These are phyloP conservation scores for Ustilago curta DNA, from an alignment of 1,284 basidiomycete genomes.

Conservation along the genomic window DNA sequence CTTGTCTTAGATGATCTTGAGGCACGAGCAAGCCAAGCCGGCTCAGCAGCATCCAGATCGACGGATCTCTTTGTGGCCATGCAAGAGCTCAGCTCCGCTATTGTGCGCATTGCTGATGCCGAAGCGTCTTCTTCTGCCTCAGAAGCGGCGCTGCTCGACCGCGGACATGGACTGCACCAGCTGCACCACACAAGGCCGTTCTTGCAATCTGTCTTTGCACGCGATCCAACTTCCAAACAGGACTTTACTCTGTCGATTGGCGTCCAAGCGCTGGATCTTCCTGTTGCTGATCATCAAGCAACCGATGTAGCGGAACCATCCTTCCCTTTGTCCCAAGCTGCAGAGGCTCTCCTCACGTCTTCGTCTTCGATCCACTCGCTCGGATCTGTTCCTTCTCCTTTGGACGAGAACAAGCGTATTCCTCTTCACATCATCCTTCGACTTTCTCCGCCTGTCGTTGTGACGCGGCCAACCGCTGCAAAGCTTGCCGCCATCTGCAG, in stretches of 20 bases:
- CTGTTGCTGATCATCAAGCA: slow-evolving; percentile 11
- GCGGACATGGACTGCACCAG: slow-evolving; percentile 38
- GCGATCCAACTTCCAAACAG: slow-evolving; percentile 18
- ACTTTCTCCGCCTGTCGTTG: slow-evolving; percentile 42
- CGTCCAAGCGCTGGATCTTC: slow-evolving; percentile 35
- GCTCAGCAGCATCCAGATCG: slow-evolving; percentile 8
- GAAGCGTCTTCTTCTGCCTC: slow-evolving; percentile 16
- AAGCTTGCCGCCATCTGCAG: slow-evolving; percentile 47
- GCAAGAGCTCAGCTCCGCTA: slow-evolving; percentile 32
- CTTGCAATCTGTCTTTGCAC: slow-evolving; percentile 33
- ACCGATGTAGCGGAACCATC: slow-evolving; percentile 5
- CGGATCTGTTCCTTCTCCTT: slow-evolving; percentile 20
- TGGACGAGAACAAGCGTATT: slow-evolving; percentile 12
- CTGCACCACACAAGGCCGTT: slow-evolving; percentile 33
- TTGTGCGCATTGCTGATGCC: slow-evolving; percentile 18
- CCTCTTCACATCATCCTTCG: slow-evolving; percentile 39
- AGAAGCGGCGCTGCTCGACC: slow-evolving; percentile 18
- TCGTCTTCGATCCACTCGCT: slow-evolving; percentile 13
- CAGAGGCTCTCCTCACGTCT: slow-evolving; percentile 15
- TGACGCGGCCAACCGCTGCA: slow-evolving; percentile 42
- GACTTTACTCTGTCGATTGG: slow-evolving; percentile 35
- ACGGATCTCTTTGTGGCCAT: slow-evolving; percentile 41
- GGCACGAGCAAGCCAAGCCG: slow-evolving; percentile 25
- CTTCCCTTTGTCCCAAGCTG: slow-evolving; percentile 29
- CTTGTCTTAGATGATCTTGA: slow-evolving; percentile 32